phyloP scores from a whole-genome alignment of 2,329 filamentous ascomycete species.

The Fusarium sp. region DNA sequence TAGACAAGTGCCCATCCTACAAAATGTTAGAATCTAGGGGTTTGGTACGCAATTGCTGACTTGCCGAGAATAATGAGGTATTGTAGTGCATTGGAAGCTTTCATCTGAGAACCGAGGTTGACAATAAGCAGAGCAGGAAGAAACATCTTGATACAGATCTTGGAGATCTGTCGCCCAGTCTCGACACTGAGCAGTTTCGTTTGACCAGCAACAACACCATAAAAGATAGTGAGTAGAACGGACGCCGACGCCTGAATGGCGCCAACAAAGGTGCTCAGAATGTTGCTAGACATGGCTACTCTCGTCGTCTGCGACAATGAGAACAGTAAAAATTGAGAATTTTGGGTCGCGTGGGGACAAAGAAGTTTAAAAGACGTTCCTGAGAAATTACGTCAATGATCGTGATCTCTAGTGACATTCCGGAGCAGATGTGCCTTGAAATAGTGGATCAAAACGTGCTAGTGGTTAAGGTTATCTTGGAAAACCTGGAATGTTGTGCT shows the following conservation, averaged over 20 bases:
- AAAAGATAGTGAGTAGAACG: constrained; percentile 29
- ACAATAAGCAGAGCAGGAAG: constrained; percentile 27
- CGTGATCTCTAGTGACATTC: background rate
- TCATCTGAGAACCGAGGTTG: constrained; percentile 26
- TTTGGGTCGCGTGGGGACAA: background rate
- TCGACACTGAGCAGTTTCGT: constrained; percentile 27
- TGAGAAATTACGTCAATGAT: constrained; percentile 20
- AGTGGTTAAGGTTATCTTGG: constrained; percentile 13
- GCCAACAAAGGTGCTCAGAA: constrained; percentile 25
- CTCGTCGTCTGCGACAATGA: background rate
- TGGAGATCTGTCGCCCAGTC: constrained; percentile 30
- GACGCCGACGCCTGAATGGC: constrained; percentile 36
- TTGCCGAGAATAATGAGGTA: constrained; percentile 18
- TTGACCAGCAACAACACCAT: constrained; percentile 27
- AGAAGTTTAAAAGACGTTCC: background rate
- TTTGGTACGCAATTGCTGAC: background rate
- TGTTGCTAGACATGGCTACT: constrained; percentile 16
- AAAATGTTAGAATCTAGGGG: background rate
- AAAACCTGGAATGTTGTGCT: background rate
- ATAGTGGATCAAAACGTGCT: background rate
- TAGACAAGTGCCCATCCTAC: constrained; percentile 27
- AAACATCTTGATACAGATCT: constrained; percentile 34
- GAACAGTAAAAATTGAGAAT: background rate
- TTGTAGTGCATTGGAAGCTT: constrained; percentile 16
- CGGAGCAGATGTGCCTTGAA: constrained; percentile 27